These are phyloP conservation scores for Trichophyton rubrum DNA, from an alignment of 2,329 filamentous ascomycete genomes.

Conservation along the genomic window DNA sequence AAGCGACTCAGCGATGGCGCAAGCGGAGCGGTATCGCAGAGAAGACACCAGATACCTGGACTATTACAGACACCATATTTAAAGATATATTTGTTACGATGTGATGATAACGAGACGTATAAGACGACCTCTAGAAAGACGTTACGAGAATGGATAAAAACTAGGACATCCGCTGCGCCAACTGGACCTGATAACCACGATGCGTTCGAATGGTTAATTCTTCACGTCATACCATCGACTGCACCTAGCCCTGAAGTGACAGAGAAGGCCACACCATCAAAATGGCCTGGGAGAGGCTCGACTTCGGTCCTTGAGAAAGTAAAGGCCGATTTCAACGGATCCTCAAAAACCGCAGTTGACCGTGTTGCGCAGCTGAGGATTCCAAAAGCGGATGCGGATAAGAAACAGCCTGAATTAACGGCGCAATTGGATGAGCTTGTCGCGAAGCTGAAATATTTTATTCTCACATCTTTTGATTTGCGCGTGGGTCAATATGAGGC, in stretches of 20 bases:
- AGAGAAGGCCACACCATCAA: constrained; percentile 55
- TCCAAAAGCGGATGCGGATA: constrained; percentile 41
- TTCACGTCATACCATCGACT: constrained; percentile 87
- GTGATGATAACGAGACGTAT: constrained; percentile 92
- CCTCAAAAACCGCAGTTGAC: constrained; percentile 60
- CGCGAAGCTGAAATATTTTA: constrained; percentile 72
- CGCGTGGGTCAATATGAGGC: constrained; percentile 92
- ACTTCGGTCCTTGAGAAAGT: constrained; percentile 82
- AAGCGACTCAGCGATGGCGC: constrained; percentile 28
- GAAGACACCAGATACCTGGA: constrained; percentile 90
- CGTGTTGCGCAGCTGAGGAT: constrained; percentile 77
- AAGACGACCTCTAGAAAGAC: constrained; percentile 65
- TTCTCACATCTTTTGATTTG: constrained; percentile 78
- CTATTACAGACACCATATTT: constrained; percentile 86
- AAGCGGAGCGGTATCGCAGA: constrained; percentile 30
- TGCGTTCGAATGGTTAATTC: constrained; percentile 86
- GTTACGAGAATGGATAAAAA: constrained; percentile 83
- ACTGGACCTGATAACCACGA: constrained; percentile 83
- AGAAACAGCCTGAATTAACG: constrained; percentile 65
- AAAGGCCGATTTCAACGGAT: constrained; percentile 75
- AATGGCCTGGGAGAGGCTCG: constrained; percentile 65
- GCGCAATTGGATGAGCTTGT: constrained; percentile 76
- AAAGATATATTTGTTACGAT: constrained; percentile 77
- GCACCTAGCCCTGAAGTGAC: constrained; percentile 59
- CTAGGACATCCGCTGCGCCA: constrained; percentile 45